Conservation (phyloP, 768 basidiomycete genomes). For the Amanita rubescens region DNA sequence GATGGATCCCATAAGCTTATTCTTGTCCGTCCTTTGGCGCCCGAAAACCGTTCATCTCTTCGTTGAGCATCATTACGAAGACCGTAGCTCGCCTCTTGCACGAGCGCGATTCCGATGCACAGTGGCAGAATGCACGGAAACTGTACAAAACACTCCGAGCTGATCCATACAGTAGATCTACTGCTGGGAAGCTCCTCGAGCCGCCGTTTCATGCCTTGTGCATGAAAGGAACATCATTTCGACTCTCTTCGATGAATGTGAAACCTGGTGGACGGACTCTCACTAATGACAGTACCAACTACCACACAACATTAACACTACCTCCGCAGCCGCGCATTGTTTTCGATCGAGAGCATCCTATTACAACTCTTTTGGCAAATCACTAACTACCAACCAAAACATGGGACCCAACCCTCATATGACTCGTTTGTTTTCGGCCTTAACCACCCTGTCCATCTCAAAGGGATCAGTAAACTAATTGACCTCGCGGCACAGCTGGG, state of each 20-base stretch:
- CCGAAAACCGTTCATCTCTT: conserved; percentile 1
- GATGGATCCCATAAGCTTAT: conserved; percentile 1
- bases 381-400: conserved; percentile 9
- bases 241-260: conserved; percentile 5
- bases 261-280: conserved; percentile 1
- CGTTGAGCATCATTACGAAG: conserved; percentile 5
- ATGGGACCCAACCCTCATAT: conserved; percentile 8
- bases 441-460: conserved; percentile 1
- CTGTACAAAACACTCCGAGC: conserved; percentile 8
- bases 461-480: conserved; percentile 5
- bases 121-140: conserved; percentile 6
- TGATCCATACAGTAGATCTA: conserved; percentile 3
- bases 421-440: conserved; percentile 9
- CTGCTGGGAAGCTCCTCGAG: conserved; percentile 7
- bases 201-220: conserved; percentile 9
- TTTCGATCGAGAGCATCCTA: conserved; percentile 6
- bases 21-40: conserved; percentile 4
- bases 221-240: conserved; percentile 8
- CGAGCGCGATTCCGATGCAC: conserved; percentile 5
- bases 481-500: conserved; percentile 6
- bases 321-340: conserved; percentile 4
- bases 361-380: conserved; percentile 1
- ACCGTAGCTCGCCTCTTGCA: conserved; percentile 2
- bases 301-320: conserved; percentile 3
- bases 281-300: background rate